Evolutionary conservation across 1,284 basidiomycete genomes (phyloP).

Genomic region (Austroboletus olivaceoglutinosus): DNA sequence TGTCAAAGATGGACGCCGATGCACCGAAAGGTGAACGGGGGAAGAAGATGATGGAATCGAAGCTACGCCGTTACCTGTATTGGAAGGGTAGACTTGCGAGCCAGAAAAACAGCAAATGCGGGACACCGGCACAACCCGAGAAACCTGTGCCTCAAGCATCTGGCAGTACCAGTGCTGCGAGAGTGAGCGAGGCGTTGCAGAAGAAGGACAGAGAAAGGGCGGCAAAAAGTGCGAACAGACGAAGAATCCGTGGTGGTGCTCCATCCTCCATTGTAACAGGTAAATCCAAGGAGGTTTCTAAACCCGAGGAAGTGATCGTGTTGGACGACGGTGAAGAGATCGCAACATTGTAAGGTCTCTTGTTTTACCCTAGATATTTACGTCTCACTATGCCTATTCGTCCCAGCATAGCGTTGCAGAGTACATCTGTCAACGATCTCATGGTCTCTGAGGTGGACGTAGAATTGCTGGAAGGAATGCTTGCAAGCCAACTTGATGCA

Average conservation of each 20-base stretch:
- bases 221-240: slow-evolving; percentile 52
- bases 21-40: slow-evolving; percentile 60
- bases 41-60: slow-evolving; percentile 74
- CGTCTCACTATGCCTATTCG: neutral
- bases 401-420: slow-evolving; percentile 23
- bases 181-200: slow-evolving; percentile 66
- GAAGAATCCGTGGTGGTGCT: slow-evolving; percentile 66
- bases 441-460: slow-evolving; percentile 28
- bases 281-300: slow-evolving; percentile 13
- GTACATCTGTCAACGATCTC: slow-evolving; percentile 12
- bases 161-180: slow-evolving; percentile 1
- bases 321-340: slow-evolving; percentile 50
- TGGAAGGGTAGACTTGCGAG: slow-evolving; percentile 68
- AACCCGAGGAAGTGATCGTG: slow-evolving; percentile 39
- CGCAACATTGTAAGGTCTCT: slow-evolving; percentile 20
- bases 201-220: slow-evolving; percentile 68
- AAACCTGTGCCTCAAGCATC: slow-evolving; percentile 8
- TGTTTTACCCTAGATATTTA: neutral
- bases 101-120: slow-evolving; percentile 18
- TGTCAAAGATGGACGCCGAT: slow-evolving; percentile 60
- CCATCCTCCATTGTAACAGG: slow-evolving; percentile 29
- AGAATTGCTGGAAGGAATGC: slow-evolving; percentile 32
- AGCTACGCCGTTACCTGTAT: slow-evolving; percentile 71
- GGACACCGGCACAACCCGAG: neutral
- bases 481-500: slow-evolving; percentile 26